Base-by-base conservation (phyloP, 2,329 filamentous ascomycete species). In the Calonectria hawksworthii region DNA sequence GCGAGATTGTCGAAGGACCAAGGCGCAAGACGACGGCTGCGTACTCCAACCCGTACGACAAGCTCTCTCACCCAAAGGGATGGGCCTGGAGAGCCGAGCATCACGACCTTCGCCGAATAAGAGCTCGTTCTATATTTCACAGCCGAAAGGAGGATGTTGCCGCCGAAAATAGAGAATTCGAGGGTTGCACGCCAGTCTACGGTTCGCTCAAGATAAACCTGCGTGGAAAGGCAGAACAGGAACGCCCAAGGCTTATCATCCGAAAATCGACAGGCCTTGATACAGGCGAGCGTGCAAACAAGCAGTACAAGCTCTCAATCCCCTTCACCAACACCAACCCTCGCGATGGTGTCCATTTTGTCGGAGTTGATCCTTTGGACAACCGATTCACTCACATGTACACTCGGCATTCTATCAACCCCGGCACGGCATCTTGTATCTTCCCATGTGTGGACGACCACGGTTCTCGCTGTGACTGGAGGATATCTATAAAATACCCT, bases 391-490 rank as follows among this genome's bases (percentile, higher is more conserved):
- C 97, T 0, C 96, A 99, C 86, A 93, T 95, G 64, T 99, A 98
- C 84, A 98, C 96, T 0, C 93, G 93, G 51, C 96, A 96, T 81
- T 94, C 93, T 2, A 88, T 94, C 52, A 93, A 94, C 75, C 92
- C 95, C 0, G 96, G 96, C 36, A 93, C 92, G 23, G 93, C 95
- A 1, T 96, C 93, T 61, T 96, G 94, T 79, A 92, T 99, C 32
- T 99, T 99, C 81, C 97, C 97, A 0, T 99, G 97, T 83, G 90
- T 99, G 68, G 97, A 99, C 83, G 94, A 98, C 82, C 92, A 94
- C 30, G 92, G 93, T 41, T 93, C 94, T 72, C 91, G 95, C 71
- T 96, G 94, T 81, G 93, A 93, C 14, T 99, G 97, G 95, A 95
- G 96, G 72, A 90, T 99, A 65, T 95, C 94, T 2, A 93, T 99